Evolutionary conservation across 2,329 filamentous ascomycete species (phyloP).

Genomic region (Fusarium begoniae): DNA sequence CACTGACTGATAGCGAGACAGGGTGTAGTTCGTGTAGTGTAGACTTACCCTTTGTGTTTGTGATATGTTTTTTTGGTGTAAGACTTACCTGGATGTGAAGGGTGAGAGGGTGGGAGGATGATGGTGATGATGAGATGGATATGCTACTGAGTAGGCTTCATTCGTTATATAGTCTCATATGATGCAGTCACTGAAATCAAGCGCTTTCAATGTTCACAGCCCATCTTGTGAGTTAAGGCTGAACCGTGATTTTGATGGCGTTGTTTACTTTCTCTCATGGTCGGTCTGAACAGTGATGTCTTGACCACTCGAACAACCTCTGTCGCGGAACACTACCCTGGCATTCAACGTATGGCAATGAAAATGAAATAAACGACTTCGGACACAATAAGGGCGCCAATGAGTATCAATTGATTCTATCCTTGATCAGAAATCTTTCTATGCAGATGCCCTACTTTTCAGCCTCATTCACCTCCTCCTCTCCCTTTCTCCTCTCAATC

Average conservation of each 20-base stretch:
- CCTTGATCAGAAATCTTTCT: not conserved
- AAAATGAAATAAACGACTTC: not conserved
- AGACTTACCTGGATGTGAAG: not conserved
- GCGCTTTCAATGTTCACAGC: not conserved
- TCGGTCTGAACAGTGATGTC: not conserved
- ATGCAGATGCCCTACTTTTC: not conserved
- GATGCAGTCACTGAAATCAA: not conserved
- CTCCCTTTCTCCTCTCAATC: slow-evolving; percentile 40
- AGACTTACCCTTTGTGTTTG: not conserved
- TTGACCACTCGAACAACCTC: not conserved
- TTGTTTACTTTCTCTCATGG: not conserved
- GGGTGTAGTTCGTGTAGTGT: not conserved
- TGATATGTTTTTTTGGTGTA: not conserved
- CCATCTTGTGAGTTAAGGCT: not conserved
- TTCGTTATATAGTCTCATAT: not conserved
- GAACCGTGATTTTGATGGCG: not conserved
- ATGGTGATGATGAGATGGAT: not conserved
- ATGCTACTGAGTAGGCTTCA: not conserved
- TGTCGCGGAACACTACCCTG: not conserved
- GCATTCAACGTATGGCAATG: not conserved
- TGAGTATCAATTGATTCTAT: not conserved
- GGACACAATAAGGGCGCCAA: not conserved
- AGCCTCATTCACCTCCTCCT: slow-evolving; percentile 38
- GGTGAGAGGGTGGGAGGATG: not conserved
- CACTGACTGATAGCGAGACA: not conserved